phyloP scores from a whole-genome alignment of 176 grass and related monocot genomes.

The Thalia dealbata region DNA sequence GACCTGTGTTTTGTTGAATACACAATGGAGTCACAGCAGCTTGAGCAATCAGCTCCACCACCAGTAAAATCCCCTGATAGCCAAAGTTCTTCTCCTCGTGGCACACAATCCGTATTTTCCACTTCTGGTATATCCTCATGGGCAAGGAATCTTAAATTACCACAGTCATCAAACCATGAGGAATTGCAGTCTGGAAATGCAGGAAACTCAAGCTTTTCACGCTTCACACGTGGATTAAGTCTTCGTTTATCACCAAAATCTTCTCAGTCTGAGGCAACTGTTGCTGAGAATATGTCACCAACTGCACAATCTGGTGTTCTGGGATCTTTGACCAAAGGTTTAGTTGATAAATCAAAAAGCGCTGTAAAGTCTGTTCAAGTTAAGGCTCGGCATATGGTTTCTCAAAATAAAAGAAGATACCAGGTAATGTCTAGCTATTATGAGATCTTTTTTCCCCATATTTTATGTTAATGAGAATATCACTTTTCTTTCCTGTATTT shows the following conservation, averaged over 20 bases:
- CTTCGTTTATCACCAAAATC: slow-evolving; percentile 64
- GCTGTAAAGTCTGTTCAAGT: slow-evolving; percentile 98
- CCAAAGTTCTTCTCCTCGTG: slow-evolving; percentile 12
- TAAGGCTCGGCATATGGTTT: slow-evolving; percentile 92
- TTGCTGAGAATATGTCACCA: slow-evolving; percentile 40
- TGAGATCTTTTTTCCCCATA: neutral
- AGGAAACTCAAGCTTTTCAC: slow-evolving; percentile 72
- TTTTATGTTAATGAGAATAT: neutral
- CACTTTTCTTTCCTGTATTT: neutral
- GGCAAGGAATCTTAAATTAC: slow-evolving; percentile 82
- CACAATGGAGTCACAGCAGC: slow-evolving; percentile 3
- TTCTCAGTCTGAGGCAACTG: slow-evolving; percentile 34
- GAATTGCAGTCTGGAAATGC: slow-evolving; percentile 44
- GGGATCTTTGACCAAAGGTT: slow-evolving; percentile 78
- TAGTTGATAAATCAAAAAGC: slow-evolving; percentile 87
- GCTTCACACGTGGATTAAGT: slow-evolving; percentile 69
- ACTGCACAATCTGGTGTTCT: slow-evolving; percentile 61
- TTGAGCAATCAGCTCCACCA: slow-evolving; percentile 13
- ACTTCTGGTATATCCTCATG: slow-evolving; percentile 75
- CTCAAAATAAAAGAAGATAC: slow-evolving; percentile 96
- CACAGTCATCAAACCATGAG: slow-evolving; percentile 47
- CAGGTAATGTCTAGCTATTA: slow-evolving; percentile 38
- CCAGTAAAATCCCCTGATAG: slow-evolving; percentile 12
- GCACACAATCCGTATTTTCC: slow-evolving; percentile 50
- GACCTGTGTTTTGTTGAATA: neutral